These are phyloP conservation scores for Phylloporus sp. DNA, from an alignment of 768 basidiomycete genomes.

Conservation along the genomic window DNA sequence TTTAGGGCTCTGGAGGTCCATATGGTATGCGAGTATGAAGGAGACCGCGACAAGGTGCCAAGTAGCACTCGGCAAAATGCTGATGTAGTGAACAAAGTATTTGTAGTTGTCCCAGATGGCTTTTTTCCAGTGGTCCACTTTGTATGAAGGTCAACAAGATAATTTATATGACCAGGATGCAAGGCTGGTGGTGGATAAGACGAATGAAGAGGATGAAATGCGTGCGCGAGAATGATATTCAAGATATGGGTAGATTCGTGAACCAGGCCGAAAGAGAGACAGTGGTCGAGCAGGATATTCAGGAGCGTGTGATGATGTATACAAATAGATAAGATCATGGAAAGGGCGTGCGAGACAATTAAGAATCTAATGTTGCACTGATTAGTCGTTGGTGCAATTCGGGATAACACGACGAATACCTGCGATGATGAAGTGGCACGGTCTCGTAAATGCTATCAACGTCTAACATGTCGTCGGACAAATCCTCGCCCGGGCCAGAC, in stretches of 20 bases:
- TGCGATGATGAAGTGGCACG: constrained; percentile 49
- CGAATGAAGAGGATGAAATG: constrained; percentile 30
- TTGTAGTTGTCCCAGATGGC: not conserved
- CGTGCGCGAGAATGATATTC: constrained; percentile 36
- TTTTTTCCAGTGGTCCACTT: constrained; percentile 33
- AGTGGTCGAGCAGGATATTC: constrained; percentile 47
- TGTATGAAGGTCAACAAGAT: constrained; percentile 43
- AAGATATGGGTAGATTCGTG: constrained; percentile 45
- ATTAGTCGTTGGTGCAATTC: constrained; percentile 10
- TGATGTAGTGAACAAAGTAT: constrained; percentile 24
- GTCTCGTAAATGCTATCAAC: constrained; percentile 46
- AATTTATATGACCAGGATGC: constrained; percentile 45
- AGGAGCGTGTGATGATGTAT: constrained; percentile 48
- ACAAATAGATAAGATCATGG: constrained; percentile 43
- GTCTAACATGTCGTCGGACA: constrained; percentile 20
- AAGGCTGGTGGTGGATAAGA: constrained; percentile 31
- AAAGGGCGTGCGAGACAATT: constrained; percentile 50
- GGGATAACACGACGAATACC: constrained; percentile 32
- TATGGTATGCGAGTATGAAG: constrained; percentile 28
- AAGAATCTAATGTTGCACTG: constrained; percentile 35
- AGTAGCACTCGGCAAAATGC: constrained; percentile 23
- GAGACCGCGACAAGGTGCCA: constrained; percentile 15
- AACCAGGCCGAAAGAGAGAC: constrained; percentile 40
- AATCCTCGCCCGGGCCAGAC: constrained; percentile 21
- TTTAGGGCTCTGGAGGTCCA: constrained; percentile 45